These are phyloP conservation scores for Mrakia gelida DNA, from an alignment of 768 basidiomycete genomes.

Conservation along the genomic window DNA sequence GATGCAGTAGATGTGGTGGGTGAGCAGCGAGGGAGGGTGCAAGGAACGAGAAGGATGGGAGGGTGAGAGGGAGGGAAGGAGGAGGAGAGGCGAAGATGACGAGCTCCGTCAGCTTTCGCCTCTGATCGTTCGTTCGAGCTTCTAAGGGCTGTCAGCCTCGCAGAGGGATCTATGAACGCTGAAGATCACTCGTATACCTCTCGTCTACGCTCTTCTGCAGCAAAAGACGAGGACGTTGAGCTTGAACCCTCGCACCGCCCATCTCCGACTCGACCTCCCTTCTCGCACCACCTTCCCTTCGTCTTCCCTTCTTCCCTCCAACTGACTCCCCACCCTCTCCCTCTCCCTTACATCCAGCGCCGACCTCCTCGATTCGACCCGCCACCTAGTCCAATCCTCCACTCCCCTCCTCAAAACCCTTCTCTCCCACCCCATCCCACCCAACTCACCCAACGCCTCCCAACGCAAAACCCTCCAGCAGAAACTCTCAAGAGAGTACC, in stretches of 20 bases:
- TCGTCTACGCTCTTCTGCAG: too few relatives aligned
- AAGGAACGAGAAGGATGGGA: too few relatives aligned
- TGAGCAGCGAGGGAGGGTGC: too few relatives aligned
- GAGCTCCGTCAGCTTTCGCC: too few relatives aligned
- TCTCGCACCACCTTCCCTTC: not conserved
- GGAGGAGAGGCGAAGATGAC: too few relatives aligned
- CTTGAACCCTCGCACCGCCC: conserved; percentile 10
- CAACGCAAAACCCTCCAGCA: conserved; percentile 55
- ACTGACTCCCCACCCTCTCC: not conserved
- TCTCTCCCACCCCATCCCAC: conserved; percentile 50
- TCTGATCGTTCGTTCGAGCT: too few relatives aligned
- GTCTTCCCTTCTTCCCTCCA: not conserved
- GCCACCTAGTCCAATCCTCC: conserved; percentile 89
- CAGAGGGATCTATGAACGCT: too few relatives aligned
- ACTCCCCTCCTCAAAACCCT: conserved; percentile 90
- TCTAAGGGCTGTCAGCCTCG: too few relatives aligned
- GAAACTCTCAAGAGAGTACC: conserved; percentile 90
- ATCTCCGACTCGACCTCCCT: conserved; percentile 6
- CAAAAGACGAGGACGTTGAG: not conserved
- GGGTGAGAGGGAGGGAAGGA: too few relatives aligned
- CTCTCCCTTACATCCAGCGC: conserved; percentile 54
- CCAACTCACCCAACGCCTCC: not conserved
- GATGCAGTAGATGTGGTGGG: too few relatives aligned
- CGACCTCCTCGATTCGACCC: conserved; percentile 88
- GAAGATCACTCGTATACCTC: too few relatives aligned